Percentiles rank a stretch among this genome's conserved stretches.
Evolutionary conservation across 31 red algal species (phyloP).

Genomic region (Bonnemaisonia californica): DNA sequence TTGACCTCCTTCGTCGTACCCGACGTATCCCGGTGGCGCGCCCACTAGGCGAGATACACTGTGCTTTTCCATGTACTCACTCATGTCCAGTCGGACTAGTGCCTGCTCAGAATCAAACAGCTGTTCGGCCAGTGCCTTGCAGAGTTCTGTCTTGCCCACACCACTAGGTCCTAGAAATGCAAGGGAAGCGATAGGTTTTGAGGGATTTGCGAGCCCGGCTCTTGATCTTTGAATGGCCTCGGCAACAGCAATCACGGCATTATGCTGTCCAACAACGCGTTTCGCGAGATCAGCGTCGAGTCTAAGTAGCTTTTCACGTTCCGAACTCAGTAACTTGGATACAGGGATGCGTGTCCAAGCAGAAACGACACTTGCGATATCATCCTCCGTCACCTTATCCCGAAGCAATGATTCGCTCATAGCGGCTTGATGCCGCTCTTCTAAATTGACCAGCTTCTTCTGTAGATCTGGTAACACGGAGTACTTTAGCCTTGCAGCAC

Average conservation of each 20-base stretch:
- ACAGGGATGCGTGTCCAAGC: slow-evolving; percentile 98
- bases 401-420: slow-evolving; percentile 68
- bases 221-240: slow-evolving; percentile 94
- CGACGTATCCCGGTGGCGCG: slow-evolving; percentile 98
- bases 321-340: slow-evolving; percentile 78
- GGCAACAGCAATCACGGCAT: slow-evolving; percentile 88
- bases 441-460: slow-evolving; percentile 64
- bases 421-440: slow-evolving; percentile 34
- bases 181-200: slow-evolving; percentile 88
- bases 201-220: slow-evolving; percentile 88
- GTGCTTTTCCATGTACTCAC: slow-evolving; percentile 96
- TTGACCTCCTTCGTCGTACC: slow-evolving; percentile 98
- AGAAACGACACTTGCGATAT: slow-evolving; percentile 94
- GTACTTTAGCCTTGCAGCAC: slow-evolving; percentile 91
- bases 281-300: slow-evolving; percentile 81
- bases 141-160: slow-evolving; percentile 98
- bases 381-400: slow-evolving; percentile 95
- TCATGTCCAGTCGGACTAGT: slow-evolving; percentile 97
- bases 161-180: slow-evolving; percentile 95
- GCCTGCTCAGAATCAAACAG: slow-evolving; percentile 95
- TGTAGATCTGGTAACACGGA: slow-evolving; percentile 71
- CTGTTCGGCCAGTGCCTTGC: slow-evolving; percentile 88
- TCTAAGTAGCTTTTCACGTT: slow-evolving; percentile 85
- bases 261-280: slow-evolving; percentile 91
- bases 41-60: slow-evolving; percentile 92